A percentile compares a stretch with the other conserved stretches of the same genome.
These are phyloP conservation scores for Panicum miliaceum DNA, from an alignment of 176 grass and related monocot genomes.

Conservation along the genomic window DNA sequence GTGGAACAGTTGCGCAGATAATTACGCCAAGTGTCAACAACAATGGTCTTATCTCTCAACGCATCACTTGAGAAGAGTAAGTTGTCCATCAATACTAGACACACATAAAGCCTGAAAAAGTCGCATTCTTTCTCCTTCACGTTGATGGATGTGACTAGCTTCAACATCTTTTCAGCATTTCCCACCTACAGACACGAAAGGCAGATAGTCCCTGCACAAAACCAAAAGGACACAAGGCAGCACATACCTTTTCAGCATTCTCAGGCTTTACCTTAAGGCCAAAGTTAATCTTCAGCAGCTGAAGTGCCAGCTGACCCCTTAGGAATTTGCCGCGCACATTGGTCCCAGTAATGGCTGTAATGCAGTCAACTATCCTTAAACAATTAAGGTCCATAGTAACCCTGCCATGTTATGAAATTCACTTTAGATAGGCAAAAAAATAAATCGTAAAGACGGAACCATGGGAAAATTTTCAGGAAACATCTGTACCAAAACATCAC, in stretches of 20 bases:
- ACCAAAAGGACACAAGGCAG: slow-evolving; percentile 4
- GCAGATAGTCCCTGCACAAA: slow-evolving; percentile 17
- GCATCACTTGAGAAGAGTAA: slow-evolving; percentile 61
- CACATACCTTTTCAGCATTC: background rate
- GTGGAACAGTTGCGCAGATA: slow-evolving; percentile 74
- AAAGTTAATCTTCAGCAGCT: slow-evolving; percentile 71
- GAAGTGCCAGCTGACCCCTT: slow-evolving; percentile 77
- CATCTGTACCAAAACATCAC: slow-evolving; percentile 15
- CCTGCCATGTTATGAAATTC: slow-evolving; percentile 49
- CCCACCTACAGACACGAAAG: slow-evolving; percentile 51
- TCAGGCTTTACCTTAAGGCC: slow-evolving; percentile 59
- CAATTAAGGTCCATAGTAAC: slow-evolving; percentile 80
- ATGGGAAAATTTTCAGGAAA: background rate
- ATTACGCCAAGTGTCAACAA: slow-evolving; percentile 61
- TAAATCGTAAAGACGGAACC: background rate
- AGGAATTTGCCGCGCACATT: slow-evolving; percentile 62
- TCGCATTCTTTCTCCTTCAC: slow-evolving; percentile 77
- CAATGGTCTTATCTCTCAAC: slow-evolving; percentile 51
- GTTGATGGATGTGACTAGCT: slow-evolving; percentile 60
- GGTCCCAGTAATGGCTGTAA: slow-evolving; percentile 39
- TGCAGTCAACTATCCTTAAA: slow-evolving; percentile 76
- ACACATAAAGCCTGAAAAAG: slow-evolving; percentile 66
- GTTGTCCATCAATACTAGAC: slow-evolving; percentile 77
- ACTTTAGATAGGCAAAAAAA: slow-evolving; percentile 35
- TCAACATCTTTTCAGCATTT: slow-evolving; percentile 60